Percentiles rank a stretch among this genome's conserved stretches.
Evolutionary conservation across 139 green algal species (phyloP).

Genomic region (Tetraselmis chui): DNA sequence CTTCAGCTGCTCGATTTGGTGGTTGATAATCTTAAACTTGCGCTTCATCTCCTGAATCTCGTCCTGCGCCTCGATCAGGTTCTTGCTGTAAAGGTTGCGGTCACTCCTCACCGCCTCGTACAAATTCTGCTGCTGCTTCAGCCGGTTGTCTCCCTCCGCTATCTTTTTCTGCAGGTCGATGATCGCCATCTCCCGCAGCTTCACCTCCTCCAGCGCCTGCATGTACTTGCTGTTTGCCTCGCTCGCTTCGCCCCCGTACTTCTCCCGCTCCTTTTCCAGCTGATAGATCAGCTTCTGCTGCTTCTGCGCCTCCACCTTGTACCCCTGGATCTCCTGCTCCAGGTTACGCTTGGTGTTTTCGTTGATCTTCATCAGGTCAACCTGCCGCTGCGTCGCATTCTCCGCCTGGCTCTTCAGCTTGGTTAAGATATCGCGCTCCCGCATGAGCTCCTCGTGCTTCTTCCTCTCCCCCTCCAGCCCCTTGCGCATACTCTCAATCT

Average conservation of each 20-base stretch:
- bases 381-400: constrained; percentile 67
- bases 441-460: constrained; percentile 75
- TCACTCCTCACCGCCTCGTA: constrained; percentile 69
- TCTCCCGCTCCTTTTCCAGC: constrained; percentile 79
- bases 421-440: constrained; percentile 81
- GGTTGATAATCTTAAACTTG: constrained; percentile 85
- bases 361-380: constrained; percentile 80
- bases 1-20: constrained; percentile 87
- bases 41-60: constrained; percentile 88
- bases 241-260: constrained; percentile 67
- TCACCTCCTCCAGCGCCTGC: constrained; percentile 75
- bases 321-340: constrained; percentile 77
- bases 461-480: constrained; percentile 44
- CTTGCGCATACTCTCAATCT: constrained; percentile 31
- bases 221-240: constrained; percentile 67
- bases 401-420: constrained; percentile 80
- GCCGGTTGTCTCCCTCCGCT: constrained; percentile 64
- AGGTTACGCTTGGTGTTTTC: constrained; percentile 79
- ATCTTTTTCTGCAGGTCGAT: constrained; percentile 88
- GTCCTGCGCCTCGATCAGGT: constrained; percentile 80
- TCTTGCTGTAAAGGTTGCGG: constrained; percentile 86
- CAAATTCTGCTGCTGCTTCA: constrained; percentile 87
- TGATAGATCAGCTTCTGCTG: constrained; percentile 57
- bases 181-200: constrained; percentile 75
- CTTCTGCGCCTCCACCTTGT: constrained; percentile 68